A percentile compares a stretch with the other conserved stretches of the same genome.
phyloP scores from a whole-genome alignment of 257 asterid genomes.

The Pogostemon cablin region DNA sequence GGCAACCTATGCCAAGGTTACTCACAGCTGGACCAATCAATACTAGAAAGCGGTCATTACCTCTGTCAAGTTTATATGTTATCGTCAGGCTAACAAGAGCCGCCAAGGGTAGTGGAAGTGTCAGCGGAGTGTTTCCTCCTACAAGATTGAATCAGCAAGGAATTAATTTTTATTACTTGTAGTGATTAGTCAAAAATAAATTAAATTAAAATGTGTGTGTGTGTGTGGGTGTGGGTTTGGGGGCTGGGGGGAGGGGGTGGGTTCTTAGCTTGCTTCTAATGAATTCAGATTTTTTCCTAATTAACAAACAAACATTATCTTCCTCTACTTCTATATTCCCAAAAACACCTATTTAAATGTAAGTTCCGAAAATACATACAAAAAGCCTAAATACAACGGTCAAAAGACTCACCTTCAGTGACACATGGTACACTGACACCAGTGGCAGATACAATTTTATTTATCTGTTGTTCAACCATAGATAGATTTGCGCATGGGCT shows the following conservation, averaged over 20 bases:
- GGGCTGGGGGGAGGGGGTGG: not conserved
- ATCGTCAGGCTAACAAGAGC: constrained; percentile 95
- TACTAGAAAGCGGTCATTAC: constrained; percentile 61
- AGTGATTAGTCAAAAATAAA: not conserved
- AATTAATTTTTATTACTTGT: not conserved
- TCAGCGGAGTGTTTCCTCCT: constrained; percentile 73
- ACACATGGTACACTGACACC: constrained; percentile 91
- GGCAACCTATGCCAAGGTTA: constrained; percentile 79
- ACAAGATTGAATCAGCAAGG: constrained; percentile 30
- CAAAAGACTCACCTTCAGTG: constrained; percentile 55
- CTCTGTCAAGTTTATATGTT: constrained; percentile 79
- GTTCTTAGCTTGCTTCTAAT: not conserved
- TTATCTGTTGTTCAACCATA: constrained; percentile 81
- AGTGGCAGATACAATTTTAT: constrained; percentile 83
- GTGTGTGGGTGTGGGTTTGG: not conserved
- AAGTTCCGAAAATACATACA: not conserved
- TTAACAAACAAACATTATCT: not conserved
- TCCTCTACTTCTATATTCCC: not conserved
- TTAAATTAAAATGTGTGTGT: not conserved
- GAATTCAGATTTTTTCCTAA: not conserved
- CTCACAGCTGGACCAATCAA: constrained; percentile 72
- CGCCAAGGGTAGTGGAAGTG: constrained; percentile 90
- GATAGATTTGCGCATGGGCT: constrained; percentile 91
- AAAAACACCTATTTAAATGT: not conserved
- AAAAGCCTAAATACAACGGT: constrained; percentile 6